Evolutionary conservation across 2,329 filamentous ascomycete genomes (phyloP).

Genomic region (Neofusicoccum ribis): DNA sequence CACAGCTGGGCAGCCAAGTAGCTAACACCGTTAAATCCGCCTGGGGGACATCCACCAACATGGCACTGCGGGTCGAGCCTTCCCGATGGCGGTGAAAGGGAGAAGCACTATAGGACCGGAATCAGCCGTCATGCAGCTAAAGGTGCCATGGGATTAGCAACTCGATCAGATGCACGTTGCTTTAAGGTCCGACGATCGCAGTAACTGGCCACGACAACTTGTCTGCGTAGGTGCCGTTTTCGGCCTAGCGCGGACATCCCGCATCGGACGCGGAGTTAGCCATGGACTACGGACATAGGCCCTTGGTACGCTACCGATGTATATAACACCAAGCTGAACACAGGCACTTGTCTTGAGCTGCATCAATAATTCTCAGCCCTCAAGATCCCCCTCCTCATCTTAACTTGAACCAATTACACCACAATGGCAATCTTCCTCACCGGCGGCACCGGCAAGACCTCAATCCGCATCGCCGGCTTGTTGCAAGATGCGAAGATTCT

Average conservation of each 20-base stretch:
- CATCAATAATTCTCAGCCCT: neutral
- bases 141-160: neutral
- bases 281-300: neutral
- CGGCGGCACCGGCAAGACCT: constrained; percentile 50
- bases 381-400: neutral
- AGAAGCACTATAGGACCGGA: too few relatives aligned
- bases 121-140: neutral
- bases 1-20: neutral
- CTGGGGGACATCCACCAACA: too few relatives aligned
- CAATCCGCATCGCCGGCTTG: constrained; percentile 40
- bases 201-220: too few relatives aligned
- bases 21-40: neutral
- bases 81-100: too few relatives aligned
- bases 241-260: neutral
- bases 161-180: too few relatives aligned
- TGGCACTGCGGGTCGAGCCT: too few relatives aligned
- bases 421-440: constrained; percentile 42
- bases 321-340: neutral
- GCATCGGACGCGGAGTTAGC: neutral
- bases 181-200: too few relatives aligned
- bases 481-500: constrained; percentile 27
- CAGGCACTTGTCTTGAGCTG: neutral
- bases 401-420: constrained; percentile 7
- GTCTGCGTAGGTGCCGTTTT: neutral
- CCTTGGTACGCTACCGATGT: neutral